Conservation (phyloP, 495 filamentous ascomycete species). For the Bacidia gigantensis region DNA sequence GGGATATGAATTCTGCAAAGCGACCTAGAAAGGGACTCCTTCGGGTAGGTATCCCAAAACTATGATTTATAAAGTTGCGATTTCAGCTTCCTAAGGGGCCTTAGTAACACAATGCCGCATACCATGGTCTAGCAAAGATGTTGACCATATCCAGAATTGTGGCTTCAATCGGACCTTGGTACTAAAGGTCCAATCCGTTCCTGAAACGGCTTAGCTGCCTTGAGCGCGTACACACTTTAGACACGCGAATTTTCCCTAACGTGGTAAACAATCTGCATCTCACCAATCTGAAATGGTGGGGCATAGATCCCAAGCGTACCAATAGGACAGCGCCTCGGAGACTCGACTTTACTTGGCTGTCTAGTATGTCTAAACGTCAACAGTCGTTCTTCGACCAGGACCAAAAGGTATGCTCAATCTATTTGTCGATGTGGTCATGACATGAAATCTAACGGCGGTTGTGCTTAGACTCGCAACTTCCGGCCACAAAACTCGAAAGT, state of each 20-base stretch:
- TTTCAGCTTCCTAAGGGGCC: no score
- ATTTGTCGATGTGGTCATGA: background rate
- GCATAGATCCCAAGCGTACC: slow-evolving; percentile 3
- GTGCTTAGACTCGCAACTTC: slow-evolving; percentile 2
- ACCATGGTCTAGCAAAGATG: no score
- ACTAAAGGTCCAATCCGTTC: no score
- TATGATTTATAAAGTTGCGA: no score
- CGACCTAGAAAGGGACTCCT: no score
- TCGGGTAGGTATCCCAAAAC: no score
- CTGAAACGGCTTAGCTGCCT: background rate
- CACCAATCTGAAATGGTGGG: slow-evolving; percentile 10
- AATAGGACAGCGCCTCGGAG: background rate
- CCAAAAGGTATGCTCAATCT: slow-evolving; percentile 7
- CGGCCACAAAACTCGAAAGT: slow-evolving; percentile 10
- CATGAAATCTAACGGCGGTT: background rate
- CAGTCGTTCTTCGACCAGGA: slow-evolving; percentile 34
- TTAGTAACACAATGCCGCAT: no score
- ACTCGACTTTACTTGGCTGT: background rate
- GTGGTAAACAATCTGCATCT: slow-evolving; percentile 3
- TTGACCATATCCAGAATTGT: no score
- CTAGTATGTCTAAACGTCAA: slow-evolving; percentile 27
- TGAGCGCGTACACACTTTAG: slow-evolving; percentile 1
- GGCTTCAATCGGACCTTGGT: no score
- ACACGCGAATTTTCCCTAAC: background rate
- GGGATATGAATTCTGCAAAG: no score